Percentiles rank a stretch among this genome's conserved stretches.
Conservation (phyloP, 2,329 filamentous ascomycete species). For the Plectosphaerella sp. region DNA sequence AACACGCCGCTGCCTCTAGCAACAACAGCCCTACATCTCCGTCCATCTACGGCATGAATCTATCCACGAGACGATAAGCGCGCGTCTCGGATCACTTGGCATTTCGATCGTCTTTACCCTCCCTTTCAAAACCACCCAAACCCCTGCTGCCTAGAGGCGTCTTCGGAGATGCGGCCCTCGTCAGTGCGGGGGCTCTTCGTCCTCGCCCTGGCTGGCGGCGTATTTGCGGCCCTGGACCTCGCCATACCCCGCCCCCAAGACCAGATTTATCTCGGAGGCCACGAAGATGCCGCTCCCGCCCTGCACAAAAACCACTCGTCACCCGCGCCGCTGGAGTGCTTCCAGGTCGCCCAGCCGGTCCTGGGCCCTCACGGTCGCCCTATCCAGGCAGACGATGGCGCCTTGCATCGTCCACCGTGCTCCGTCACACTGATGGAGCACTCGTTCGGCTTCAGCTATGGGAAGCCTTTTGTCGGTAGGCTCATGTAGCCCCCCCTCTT, state of each 20-base stretch:
- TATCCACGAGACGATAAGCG: too few relatives aligned
- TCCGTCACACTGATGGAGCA: slow-evolving; percentile 63
- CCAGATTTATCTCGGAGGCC: not conserved
- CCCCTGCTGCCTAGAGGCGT: too few relatives aligned
- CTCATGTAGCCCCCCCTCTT: slow-evolving; percentile 4
- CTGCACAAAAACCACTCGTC: not conserved
- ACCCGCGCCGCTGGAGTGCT: slow-evolving; percentile 45
- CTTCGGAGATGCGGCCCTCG: too few relatives aligned
- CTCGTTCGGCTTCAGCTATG: slow-evolving; percentile 69
- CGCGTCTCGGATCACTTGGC: too few relatives aligned
- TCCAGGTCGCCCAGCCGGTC: slow-evolving; percentile 67
- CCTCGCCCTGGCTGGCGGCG: too few relatives aligned
- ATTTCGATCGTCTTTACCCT: too few relatives aligned
- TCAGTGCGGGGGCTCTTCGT: too few relatives aligned
- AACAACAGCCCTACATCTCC: too few relatives aligned
- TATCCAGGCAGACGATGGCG: slow-evolving; percentile 12
- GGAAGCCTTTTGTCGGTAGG: slow-evolving; percentile 67
- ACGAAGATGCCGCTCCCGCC: too few relatives aligned
- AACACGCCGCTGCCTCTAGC: too few relatives aligned
- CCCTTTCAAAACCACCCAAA: too few relatives aligned
- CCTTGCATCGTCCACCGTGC: slow-evolving; percentile 30
- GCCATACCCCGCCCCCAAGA: not conserved
- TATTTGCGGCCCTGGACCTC: not conserved
- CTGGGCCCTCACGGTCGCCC: slow-evolving; percentile 37
- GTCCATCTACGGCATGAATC: too few relatives aligned